Evolutionary conservation across 1,284 basidiomycete species (phyloP).

Genomic region (Trichosporon sp.): DNA sequence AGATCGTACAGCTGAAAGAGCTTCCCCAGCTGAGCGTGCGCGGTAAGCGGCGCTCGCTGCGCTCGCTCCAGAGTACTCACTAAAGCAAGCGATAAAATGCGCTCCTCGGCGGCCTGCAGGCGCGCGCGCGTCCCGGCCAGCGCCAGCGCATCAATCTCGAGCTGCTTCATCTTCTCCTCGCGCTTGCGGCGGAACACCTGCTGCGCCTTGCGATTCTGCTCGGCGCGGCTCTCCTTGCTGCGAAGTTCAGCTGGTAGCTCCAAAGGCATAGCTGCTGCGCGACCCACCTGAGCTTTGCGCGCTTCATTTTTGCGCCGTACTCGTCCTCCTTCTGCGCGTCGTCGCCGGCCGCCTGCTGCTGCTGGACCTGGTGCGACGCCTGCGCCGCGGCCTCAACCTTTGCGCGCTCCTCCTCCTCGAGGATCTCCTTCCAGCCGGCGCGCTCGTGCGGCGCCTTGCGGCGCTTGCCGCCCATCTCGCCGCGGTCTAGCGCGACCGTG

Average conservation of each 20-base stretch:
- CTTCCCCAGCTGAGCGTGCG: background rate
- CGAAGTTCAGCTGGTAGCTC: background rate
- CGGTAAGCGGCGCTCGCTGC: background rate
- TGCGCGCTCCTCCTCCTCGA: constrained; percentile 17
- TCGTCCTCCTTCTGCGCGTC: background rate
- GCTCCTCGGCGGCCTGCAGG: constrained; percentile 28
- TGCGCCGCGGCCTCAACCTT: background rate
- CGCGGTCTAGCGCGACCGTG: constrained; percentile 19
- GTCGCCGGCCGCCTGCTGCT: background rate
- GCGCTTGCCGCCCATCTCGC: constrained; percentile 48
- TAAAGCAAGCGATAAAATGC: constrained; percentile 29
- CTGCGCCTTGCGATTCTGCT: constrained; percentile 49
- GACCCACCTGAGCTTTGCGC: background rate
- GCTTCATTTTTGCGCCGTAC: background rate
- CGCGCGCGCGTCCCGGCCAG: constrained; percentile 26
- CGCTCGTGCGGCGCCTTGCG: constrained; percentile 41
- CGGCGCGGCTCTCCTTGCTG: constrained; percentile 35
- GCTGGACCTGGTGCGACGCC: background rate
- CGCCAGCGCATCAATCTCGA: constrained; percentile 36
- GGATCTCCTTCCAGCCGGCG: constrained; percentile 46
- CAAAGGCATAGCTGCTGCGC: background rate
- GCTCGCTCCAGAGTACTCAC: constrained; percentile 21
- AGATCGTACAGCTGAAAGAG: no score
- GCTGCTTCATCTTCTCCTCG: constrained; percentile 47
- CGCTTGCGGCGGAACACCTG: constrained; percentile 44